Evolutionary conservation across 2,329 filamentous ascomycete species (phyloP), one percentile per base, ranked within the genome.

Genomic region (Metarhizium album): DNA sequence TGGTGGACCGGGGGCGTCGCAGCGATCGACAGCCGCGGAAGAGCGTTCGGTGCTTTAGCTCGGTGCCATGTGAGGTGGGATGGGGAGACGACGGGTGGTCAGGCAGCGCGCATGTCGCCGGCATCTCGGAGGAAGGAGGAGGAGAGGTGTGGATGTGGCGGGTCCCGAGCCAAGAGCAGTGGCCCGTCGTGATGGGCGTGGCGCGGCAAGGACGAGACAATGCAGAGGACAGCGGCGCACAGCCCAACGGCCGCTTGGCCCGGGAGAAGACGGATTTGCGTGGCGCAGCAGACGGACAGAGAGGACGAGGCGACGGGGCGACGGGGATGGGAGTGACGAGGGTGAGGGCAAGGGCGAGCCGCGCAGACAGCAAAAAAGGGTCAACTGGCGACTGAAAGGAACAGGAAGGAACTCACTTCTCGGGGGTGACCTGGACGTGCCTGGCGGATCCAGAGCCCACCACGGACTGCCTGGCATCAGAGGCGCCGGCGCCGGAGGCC

Each of bases 331-430:
- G n/a, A n/a, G n/a, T n/a, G n/a, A n/a, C 27, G 27, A 9, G 27
- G 27, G 27, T 8, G 11, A 29, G 7, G 11, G 27, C 2, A 6
- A 7, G 27, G 4, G 3, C 6, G 4, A 9, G 7, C 7, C 27
- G 37, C 37, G 37, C 37, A 40, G 37, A 11, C 37, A 40, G 37
- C n/a, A 7, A 6, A 4, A 9, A 11, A 20, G 6, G 37, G 8
- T 5, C 37, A 40, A 18, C 5, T 4, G 37, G n/a, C n/a, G 18
- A 16, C 16, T 9, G 16, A 46, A 53, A 23, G 51, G 50, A 47
- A 40, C 35, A 6, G 4, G 6, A 20, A 40, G 16, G 16, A 6
- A 76, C 77, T 68, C 69, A 82, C 78, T 81, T 81, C 59, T 82
- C 78, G 37, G 67, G 69, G 52, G 62, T 69, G 47, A 70, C 59